Evolutionary conservation across 1,284 basidiomycete species (phyloP), one percentile per base, ranked within the genome.

Genomic region (Moniliophthora roreri): DNA sequence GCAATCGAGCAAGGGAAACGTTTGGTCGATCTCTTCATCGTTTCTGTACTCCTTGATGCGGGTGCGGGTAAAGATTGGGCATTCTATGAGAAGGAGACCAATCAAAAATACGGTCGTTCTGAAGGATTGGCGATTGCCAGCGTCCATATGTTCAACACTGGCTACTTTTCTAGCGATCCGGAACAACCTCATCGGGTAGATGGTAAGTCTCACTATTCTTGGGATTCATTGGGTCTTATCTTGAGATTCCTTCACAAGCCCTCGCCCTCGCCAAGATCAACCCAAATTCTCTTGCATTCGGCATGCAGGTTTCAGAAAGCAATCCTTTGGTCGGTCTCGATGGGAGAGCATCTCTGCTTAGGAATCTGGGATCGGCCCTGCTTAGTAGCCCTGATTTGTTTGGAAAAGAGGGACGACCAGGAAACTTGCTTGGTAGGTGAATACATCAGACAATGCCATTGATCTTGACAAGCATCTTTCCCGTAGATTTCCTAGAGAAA

Each of bases 91-190:
- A 69, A 73, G 9, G 67, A 64, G 0, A 81, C 81, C 0, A 83
- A 81, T 0, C 71, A 79, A 63, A 74, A 71, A 8, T 95, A 91
- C 63, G 74, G 77, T 16, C 75, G 95, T 45, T 93, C 89, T 1
- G 95, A 98, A 66, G 95, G 95, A 0, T 75, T 98, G n/a, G 95
- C 89, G 0, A 88, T 98, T 4, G 95, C 94, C 0, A 93, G 90
- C 62, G 73, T 93, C 46, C 84, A 93, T 65, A 97, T 98, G 93
- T 98, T 97, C 62, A 69, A 80, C 48, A 68, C 75, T 4, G 95
- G 95, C 0, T 70, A 93, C 48, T 98, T 97, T 70, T 92, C 89
- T 7, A 78, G 85, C n/a, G 76, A 81, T 58, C 62, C 63, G 8
- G 66, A 68, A 0, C 81, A 91, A 59, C 88, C 87, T 11, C 79